Conservation (phyloP, 2,329 filamentous ascomycete genomes). For the Epichloe scottii region DNA sequence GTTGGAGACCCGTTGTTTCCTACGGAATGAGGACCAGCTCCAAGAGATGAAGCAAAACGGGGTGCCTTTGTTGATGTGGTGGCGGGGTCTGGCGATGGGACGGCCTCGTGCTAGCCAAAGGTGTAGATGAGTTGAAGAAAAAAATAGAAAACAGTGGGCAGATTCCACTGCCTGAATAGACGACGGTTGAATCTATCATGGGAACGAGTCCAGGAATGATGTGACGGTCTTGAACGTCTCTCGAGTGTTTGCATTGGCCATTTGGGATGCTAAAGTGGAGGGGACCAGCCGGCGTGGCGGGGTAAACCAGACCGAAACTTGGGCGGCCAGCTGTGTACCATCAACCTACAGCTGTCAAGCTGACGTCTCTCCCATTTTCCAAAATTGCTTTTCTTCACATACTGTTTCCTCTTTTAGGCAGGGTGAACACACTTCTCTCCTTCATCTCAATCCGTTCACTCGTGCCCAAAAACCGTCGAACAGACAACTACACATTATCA, state of each 20-base stretch:
- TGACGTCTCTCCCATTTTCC: neutral
- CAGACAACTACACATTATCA: neutral
- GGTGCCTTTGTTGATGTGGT: slow-evolving; percentile 17
- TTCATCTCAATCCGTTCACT: neutral
- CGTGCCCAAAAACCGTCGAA: neutral
- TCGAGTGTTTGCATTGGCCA: too few species aligned
- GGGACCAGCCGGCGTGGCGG: neutral
- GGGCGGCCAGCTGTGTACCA: neutral
- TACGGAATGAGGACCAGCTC: slow-evolving; percentile 13
- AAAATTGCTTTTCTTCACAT: neutral
- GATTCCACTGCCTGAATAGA: slow-evolving; percentile 24
- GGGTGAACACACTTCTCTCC: neutral
- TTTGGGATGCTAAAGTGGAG: neutral
- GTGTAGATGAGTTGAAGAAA: slow-evolving; percentile 10
- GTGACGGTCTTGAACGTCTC: too few species aligned
- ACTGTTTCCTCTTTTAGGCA: neutral
- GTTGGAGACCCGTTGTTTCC: slow-evolving; percentile 13
- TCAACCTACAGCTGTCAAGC: neutral
- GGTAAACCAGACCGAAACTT: slow-evolving; percentile 2
- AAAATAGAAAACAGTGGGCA: neutral
- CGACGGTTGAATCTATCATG: slow-evolving; percentile 37
- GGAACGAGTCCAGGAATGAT: neutral
- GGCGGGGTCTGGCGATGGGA: slow-evolving; percentile 15
- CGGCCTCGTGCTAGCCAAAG: slow-evolving; percentile 21
- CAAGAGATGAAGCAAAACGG: slow-evolving; percentile 6